Base-by-base conservation (phyloP, 2,329 filamentous ascomycete genomes). In the Diaporthe citri region DNA sequence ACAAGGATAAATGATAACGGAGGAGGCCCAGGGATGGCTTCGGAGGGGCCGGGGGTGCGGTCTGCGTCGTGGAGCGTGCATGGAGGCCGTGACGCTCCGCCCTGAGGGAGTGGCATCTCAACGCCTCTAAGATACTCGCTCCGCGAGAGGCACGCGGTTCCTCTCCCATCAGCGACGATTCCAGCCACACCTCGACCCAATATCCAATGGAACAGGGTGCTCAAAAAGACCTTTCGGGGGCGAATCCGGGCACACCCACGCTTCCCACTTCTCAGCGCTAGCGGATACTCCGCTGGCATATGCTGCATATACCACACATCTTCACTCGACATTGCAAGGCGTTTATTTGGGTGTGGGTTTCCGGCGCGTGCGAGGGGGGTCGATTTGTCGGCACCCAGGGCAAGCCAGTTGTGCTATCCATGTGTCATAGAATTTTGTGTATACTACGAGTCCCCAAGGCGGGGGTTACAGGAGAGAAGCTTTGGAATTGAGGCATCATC, bases 1-100 rank as follows among this genome's bases (percentile, higher is more conserved):
- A 97, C 86, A 97, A 97, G 87, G 94, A 97, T 83, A 89, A 92
- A 89, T 94, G 86, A 83, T 80, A 28, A 74, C 4, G 46, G 52
- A 46, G 25, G 17, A 13, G 20, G 41, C 10, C 12, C 13, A 46
- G 10, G 22, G 12, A n/a, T 25, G 34, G 31, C 34, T 56, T 34
- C 48, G n/a, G 34, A 17, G n/a, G 36, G 22, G 28, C 15, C 64
- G 4, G 48, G 48, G n/a, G 34, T 41, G 48, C 20, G 46, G 22
- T 52, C 46, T 46, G 15, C 0, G 46, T 25, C 20, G 36, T 17
- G n/a, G 48, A 25, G 4, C 1, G 22, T 64, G 12, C 46, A 10
- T 15, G 20, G 4, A 9, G n/a, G 51, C 36, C 25, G 9, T 28
- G 48, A 56, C 17, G 17, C 4, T 28, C n/a, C 3, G 12, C 17